Evolutionary conservation across 2,329 filamentous ascomycete genomes (phyloP), one percentile per base, ranked within the genome.

Genomic region (Botrytis medusae): DNA sequence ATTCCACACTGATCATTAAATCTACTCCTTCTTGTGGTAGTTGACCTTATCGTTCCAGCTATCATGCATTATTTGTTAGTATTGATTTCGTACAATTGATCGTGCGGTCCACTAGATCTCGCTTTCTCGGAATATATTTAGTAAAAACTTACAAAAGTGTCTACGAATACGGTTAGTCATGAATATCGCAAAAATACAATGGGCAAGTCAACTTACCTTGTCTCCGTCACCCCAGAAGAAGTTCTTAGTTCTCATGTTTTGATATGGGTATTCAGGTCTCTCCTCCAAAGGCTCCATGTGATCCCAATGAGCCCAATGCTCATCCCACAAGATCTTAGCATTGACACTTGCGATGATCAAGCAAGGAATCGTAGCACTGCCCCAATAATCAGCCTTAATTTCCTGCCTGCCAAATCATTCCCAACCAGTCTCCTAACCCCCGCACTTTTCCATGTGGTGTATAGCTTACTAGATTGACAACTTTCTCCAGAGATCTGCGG

Each of bases 181-280:
- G 16, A 57, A 71, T 69, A 71, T 59, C 34, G 61, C 59, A 59
- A 59, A 59, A 60, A 34, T 74, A 73, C 73, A 74, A 76, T 59
- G 18, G 29, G 34, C 37, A 20, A 2, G 46, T 25, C 40, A 73
- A 81, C 87, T 81, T 78, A 94, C 93, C 93, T 98, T 96, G 87
- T 99, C 96, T 82, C 96, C 96, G 82, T 98, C 88, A 78, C 95
- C 95, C 93, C 93, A 99, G 81, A 90, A 91, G 88, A 85, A 99
- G 90, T 97, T 98, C 91, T 96, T 98, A 83, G 90, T 89, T 83
- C 96, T 93, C 84, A 99, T 93, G 89, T 99, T 99, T 90, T 97
- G 93, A 90, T 97, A 99, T 74, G 94, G 86, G 86, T 98, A 99
- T 87, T 98, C 93, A 81, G 88, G 85, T 82, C 93, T 92, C 86